Percentiles rank a stretch among this genome's conserved stretches.
Conservation (phyloP, 805 yeast species). For the Allodekkera sacchari region DNA sequence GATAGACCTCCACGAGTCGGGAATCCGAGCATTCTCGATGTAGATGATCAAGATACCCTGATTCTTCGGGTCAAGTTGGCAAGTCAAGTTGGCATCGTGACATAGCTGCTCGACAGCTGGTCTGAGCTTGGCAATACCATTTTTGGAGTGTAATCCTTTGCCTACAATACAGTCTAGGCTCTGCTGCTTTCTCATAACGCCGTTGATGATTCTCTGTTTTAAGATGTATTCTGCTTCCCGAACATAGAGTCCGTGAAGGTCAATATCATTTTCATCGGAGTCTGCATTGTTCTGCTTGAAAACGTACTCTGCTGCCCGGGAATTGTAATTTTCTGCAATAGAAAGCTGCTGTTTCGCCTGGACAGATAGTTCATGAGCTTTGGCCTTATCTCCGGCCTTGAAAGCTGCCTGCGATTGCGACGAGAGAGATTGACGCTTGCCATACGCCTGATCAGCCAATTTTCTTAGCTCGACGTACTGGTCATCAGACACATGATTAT, state of each 20-base stretch:
- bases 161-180: conserved; percentile 82
- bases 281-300: conserved; percentile 84
- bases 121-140: conserved; percentile 78
- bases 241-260: conserved; percentile 85
- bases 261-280: conserved; percentile 79
- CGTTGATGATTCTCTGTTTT: conserved; percentile 64
- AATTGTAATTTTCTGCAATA: conserved; percentile 62
- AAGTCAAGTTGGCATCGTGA: conserved; percentile 50
- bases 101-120: conserved; percentile 85
- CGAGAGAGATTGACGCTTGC: conserved; percentile 46
- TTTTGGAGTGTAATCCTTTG: conserved; percentile 77
- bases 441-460: conserved; percentile 60
- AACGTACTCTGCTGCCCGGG: conserved; percentile 83
- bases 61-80: conserved; percentile 60
- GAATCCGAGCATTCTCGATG: conserved; percentile 40
- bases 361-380: conserved; percentile 67
- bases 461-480: conserved; percentile 57
- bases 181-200: conserved; percentile 48
- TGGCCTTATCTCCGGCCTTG: conserved; percentile 59
- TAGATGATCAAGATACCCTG: conserved; percentile 75
- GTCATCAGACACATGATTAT: conserved; percentile 64
- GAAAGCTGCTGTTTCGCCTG: conserved; percentile 51
- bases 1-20: conserved; percentile 26
- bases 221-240: conserved; percentile 79
- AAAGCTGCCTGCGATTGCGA: conserved; percentile 72